Evolutionary conservation across 805 yeast genomes (phyloP), one percentile per base, ranked within the genome.

Genomic region (Kuraishia molischiana): DNA sequence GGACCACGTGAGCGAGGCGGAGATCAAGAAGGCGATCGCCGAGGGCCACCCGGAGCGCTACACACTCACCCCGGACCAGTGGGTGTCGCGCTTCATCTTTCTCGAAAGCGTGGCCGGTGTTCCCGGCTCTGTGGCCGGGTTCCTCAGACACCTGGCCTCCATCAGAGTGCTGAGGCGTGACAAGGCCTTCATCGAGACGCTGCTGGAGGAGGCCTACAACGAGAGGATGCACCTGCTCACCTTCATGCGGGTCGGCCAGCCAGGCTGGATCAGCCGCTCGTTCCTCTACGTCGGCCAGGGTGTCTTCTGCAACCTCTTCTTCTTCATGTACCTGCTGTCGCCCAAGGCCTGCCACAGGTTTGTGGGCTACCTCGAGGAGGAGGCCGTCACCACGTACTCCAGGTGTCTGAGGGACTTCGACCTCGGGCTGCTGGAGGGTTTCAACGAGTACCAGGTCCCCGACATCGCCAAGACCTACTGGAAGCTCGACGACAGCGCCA

Each of bases 101-200:
- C 64, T 80, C 46, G 89, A 80, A 54, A 69, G 78, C 42, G 67
- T 81, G 39, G 89, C 89, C 4, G 87, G 85, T 6, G 84, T 80
- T n/a, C 89, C 89, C 1, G 87, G 89, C 9, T 72, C 78, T 66
- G 82, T 77, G 34, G 89, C 84, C 3, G 81, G 82, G 1, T 80
- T 79, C 57, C 54, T 81, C 32, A 68, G 87, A 40, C 87, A 81
- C 51, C 63, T 80, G 48, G 78, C 76, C 44, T 71, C 84, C 2
- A 52, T 80, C 35, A 60, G 89, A 45, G 54, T 78, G 36, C 60
- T 81, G 46, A 66, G 67, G 48, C 59, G 87, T 41, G 89, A 80
- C 52, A 71, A 75, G 49, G 86, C 84, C 1, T 81, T 85, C 81
- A 68, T 81, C 43, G 85, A 80, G 53, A 79, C 87, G 2, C 60